Percentiles rank a stretch among this genome's conserved stretches.
These are phyloP conservation scores for Suillus clintonianus DNA, from an alignment of 768 basidiomycete species.

Conservation along the genomic window DNA sequence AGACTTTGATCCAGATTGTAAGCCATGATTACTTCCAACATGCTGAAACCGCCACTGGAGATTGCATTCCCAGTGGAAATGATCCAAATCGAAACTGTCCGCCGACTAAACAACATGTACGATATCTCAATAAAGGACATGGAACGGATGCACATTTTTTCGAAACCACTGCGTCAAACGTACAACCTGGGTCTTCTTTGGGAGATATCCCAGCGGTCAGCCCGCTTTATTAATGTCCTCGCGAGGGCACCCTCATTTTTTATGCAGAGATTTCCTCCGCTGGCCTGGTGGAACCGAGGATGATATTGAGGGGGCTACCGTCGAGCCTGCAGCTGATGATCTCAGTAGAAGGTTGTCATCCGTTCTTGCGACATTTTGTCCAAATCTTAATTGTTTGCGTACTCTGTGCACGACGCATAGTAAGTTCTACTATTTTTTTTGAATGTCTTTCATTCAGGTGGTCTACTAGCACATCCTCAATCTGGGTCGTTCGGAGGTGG, in stretches of 20 bases:
- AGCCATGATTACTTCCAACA: conserved; percentile 18
- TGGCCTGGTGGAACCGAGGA: conserved; percentile 33
- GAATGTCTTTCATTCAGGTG: neutral
- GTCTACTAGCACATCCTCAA: neutral
- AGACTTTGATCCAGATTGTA: conserved; percentile 52
- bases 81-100: conserved; percentile 47
- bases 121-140: conserved; percentile 37
- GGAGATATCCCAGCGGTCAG: conserved; percentile 45
- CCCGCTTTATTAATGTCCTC: neutral
- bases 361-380: conserved; percentile 42
- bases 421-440: conserved; percentile 11
- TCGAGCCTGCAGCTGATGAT: conserved; percentile 24
- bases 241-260: neutral
- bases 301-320: neutral
- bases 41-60: neutral
- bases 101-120: conserved; percentile 36
- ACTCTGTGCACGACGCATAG: conserved; percentile 43
- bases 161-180: conserved; percentile 17
- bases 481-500: neutral
- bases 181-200: conserved; percentile 42
- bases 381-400: conserved; percentile 45
- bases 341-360: conserved; percentile 34
- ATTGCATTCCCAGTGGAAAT: conserved; percentile 41
- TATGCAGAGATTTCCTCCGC: conserved; percentile 37
- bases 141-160: conserved; percentile 32